Evolutionary conservation across 768 basidiomycete genomes (phyloP).

Genomic region (Rubroboletus satanas): DNA sequence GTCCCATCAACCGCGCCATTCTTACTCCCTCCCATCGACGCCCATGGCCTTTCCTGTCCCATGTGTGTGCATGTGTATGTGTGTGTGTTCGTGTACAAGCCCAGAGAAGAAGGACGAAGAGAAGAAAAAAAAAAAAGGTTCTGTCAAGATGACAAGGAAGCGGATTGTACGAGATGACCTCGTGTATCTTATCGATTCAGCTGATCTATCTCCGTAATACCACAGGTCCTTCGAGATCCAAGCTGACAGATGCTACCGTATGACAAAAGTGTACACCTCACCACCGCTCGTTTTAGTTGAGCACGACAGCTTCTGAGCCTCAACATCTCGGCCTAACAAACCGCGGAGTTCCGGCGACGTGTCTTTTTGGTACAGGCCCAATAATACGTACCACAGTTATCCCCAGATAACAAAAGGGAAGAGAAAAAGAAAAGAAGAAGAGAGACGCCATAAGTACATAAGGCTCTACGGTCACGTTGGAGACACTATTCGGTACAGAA

Average conservation of each 20-base stretch:
- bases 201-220: slow-evolving; percentile 15
- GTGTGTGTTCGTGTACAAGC: neutral
- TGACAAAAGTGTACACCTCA: slow-evolving; percentile 8
- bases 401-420: slow-evolving; percentile 7
- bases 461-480: slow-evolving; percentile 22
- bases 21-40: neutral
- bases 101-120: neutral
- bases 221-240: slow-evolving; percentile 12
- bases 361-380: slow-evolving; percentile 1
- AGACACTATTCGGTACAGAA: slow-evolving; percentile 25
- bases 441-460: slow-evolving; percentile 28
- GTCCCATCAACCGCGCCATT: too few species aligned
- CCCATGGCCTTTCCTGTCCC: slow-evolving; percentile 5
- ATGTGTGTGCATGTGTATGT: neutral
- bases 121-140: neutral
- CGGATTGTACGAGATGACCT: slow-evolving; percentile 1
- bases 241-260: neutral
- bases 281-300: slow-evolving; percentile 5
- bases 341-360: slow-evolving; percentile 30
- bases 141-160: neutral
- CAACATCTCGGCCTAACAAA: slow-evolving; percentile 9
- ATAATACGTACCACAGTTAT: slow-evolving; percentile 19
- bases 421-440: neutral
- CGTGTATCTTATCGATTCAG: slow-evolving; percentile 21
- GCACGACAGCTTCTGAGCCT: slow-evolving; percentile 3